These are phyloP conservation scores for Sporothrix luriei DNA, from an alignment of 2,329 filamentous ascomycete species.

Conservation along the genomic window DNA sequence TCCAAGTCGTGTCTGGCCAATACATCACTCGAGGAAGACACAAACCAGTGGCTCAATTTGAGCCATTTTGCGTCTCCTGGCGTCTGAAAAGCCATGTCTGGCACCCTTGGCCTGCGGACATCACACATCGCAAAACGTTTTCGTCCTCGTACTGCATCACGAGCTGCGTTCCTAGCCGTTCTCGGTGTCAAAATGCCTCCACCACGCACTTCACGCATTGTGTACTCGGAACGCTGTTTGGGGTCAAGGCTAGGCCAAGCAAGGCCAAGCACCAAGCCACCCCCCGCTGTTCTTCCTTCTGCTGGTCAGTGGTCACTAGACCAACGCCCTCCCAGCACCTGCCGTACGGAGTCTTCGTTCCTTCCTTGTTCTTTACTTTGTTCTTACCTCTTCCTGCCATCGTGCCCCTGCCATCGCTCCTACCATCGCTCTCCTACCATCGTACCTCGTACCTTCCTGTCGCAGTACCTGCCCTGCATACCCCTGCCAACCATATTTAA, in stretches of 20 bases:
- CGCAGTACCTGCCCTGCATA: neutral
- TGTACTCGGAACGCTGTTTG: neutral
- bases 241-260: neutral
- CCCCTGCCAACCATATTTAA: slow-evolving; percentile 5
- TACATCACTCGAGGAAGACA: neutral
- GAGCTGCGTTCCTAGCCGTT: neutral
- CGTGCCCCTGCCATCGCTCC: too few species aligned
- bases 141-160: slow-evolving; percentile 1
- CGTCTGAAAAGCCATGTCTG: neutral
- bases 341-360: neutral
- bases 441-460: slow-evolving; percentile 2
- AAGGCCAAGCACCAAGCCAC: slow-evolving; percentile 13
- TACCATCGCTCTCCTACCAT: neutral
- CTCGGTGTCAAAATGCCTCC: too few species aligned
- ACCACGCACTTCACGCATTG: neutral
- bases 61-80: neutral
- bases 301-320: neutral
- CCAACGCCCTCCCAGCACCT: slow-evolving; percentile 5
- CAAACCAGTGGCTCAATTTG: neutral
- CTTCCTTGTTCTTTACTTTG: neutral
- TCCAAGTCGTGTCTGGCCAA: neutral
- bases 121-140: too few species aligned
- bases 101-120: neutral
- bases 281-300: neutral
- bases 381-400: neutral